Evolutionary conservation across 805 yeast species (phyloP).

Genomic region (Martiniozyma abietophila): DNA sequence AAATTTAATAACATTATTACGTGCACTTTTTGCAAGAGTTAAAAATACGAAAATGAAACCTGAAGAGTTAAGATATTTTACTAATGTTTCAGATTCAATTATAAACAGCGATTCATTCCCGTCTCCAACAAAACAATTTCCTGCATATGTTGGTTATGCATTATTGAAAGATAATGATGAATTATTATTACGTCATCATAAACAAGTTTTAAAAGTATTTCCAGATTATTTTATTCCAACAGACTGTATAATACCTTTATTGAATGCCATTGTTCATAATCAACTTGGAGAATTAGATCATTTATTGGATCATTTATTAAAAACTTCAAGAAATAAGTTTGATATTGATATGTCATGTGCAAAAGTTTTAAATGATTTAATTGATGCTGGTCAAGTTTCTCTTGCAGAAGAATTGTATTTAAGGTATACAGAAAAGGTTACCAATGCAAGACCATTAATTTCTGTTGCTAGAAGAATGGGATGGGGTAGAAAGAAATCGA

Average conservation of each 20-base stretch:
- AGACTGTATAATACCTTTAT: slow-evolving; percentile 1
- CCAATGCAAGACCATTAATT: slow-evolving; percentile 6
- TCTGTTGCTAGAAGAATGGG: slow-evolving; percentile 4
- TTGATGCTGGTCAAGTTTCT: slow-evolving; percentile 5
- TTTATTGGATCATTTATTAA: slow-evolving; percentile 6
- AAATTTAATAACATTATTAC: slow-evolving; percentile 5
- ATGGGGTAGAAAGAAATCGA: slow-evolving; percentile 3
- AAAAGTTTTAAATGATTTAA: slow-evolving; percentile 7
- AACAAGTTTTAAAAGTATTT: slow-evolving; percentile 4
- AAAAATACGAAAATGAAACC: slow-evolving; percentile 4
- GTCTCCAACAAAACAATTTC: slow-evolving; percentile 3
- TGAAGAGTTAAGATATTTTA: slow-evolving; percentile 6
- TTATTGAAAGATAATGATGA: slow-evolving; percentile 9
- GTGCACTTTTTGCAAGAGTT: slow-evolving; percentile 5
- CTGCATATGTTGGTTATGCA: slow-evolving; percentile 8
- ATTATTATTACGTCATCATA: slow-evolving; percentile 9
- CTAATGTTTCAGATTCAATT: slow-evolving; percentile 6
- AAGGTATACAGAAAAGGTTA: slow-evolving; percentile 5
- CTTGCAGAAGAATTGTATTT: slow-evolving; percentile 12
- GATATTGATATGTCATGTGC: slow-evolving; percentile 7
- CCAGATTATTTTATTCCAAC: slow-evolving; percentile 10
- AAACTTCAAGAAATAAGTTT: slow-evolving; percentile 1
- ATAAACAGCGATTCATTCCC: slow-evolving; percentile 1
- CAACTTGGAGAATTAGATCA: slow-evolving; percentile 9
- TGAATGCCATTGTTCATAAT: slow-evolving; percentile 7